Conservation (phyloP, 1,284 basidiomycete genomes). For the Microbotryum scabiosae region DNA sequence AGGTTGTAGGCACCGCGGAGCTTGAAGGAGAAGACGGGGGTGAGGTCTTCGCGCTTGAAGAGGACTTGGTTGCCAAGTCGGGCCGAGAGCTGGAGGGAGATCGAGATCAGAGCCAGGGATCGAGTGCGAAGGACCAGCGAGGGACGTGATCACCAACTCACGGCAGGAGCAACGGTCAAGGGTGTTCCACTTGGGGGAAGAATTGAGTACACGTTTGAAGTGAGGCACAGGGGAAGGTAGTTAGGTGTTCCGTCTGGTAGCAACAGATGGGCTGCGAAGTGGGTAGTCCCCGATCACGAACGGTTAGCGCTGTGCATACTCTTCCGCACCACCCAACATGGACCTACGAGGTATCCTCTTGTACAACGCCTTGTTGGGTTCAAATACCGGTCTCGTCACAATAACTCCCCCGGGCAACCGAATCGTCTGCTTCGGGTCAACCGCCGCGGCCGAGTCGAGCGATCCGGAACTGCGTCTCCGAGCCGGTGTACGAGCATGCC, state of each 20-base stretch:
- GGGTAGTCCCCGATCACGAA: neutral
- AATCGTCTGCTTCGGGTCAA: slow-evolving; percentile 3
- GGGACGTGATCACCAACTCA: too few species aligned
- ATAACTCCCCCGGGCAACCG: slow-evolving; percentile 11
- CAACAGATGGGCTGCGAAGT: slow-evolving; percentile 20
- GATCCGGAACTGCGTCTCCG: neutral
- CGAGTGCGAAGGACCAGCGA: neutral
- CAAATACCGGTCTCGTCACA: slow-evolving; percentile 12
- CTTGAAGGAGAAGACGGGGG: slow-evolving; percentile 99
- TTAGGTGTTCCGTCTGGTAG: slow-evolving; percentile 28
- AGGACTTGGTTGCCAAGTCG: slow-evolving; percentile 87
- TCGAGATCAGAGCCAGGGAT: neutral
- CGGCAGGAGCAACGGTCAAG: slow-evolving; percentile 17
- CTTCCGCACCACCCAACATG: too few species aligned
- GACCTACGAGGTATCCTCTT: slow-evolving; percentile 16
- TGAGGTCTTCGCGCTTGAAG: slow-evolving; percentile 89
- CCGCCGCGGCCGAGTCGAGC: neutral
- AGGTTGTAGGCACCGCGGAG: slow-evolving; percentile 98
- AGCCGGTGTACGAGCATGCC: neutral
- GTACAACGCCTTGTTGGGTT: slow-evolving; percentile 11
- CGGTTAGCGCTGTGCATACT: neutral
- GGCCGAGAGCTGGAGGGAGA: slow-evolving; percentile 55
- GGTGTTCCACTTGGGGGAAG: slow-evolving; percentile 24
- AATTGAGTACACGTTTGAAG: slow-evolving; percentile 26
- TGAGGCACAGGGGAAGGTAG: slow-evolving; percentile 27